Percentiles rank a stretch among this genome's conserved stretches.
These are phyloP conservation scores for Eimeria necatrix DNA, from an alignment of 169 alveolate species.

Conservation along the genomic window DNA sequence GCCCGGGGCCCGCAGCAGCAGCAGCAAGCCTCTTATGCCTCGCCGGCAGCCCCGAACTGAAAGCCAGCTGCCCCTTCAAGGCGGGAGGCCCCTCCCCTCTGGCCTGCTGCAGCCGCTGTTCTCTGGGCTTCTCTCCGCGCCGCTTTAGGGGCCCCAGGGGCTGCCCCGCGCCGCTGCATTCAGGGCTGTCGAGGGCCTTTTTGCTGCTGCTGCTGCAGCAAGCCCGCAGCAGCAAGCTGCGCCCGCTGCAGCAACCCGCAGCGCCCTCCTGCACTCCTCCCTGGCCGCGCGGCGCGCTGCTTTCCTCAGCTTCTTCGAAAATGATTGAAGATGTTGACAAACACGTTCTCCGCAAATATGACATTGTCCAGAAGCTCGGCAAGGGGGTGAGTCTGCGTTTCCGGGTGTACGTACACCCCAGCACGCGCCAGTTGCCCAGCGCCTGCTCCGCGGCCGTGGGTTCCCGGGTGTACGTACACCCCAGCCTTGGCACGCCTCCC, in stretches of 20 bases:
- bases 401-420: neutral
- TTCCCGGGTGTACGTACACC: neutral
- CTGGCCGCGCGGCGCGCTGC: neutral
- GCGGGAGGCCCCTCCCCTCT: neutral
- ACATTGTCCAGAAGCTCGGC: conserved; percentile 86
- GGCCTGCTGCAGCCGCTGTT: neutral
- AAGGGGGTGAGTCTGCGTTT: conserved; percentile 82
- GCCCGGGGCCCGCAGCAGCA: conserved; percentile 1
- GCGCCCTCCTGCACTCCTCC: no score
- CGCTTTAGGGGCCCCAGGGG: neutral
- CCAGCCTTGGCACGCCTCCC: no score
- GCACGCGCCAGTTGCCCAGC: neutral
- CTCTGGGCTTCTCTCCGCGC: neutral
- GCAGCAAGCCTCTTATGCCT: neutral
- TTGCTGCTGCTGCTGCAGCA: conserved; percentile 24
- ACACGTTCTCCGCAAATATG: conserved; percentile 86
- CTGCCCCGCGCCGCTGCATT: neutral
- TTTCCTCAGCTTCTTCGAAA: neutral
- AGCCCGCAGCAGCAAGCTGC: neutral
- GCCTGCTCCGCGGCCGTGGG: no score
- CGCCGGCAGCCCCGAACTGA: neutral
- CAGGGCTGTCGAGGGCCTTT: neutral
- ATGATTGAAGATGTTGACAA: conserved; percentile 87
- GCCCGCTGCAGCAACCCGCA: neutral
- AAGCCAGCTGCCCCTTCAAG: neutral